These are phyloP conservation scores for Phytophthora pluvialis DNA, from an alignment of 352 stramenopile genomes.

Conservation along the genomic window DNA sequence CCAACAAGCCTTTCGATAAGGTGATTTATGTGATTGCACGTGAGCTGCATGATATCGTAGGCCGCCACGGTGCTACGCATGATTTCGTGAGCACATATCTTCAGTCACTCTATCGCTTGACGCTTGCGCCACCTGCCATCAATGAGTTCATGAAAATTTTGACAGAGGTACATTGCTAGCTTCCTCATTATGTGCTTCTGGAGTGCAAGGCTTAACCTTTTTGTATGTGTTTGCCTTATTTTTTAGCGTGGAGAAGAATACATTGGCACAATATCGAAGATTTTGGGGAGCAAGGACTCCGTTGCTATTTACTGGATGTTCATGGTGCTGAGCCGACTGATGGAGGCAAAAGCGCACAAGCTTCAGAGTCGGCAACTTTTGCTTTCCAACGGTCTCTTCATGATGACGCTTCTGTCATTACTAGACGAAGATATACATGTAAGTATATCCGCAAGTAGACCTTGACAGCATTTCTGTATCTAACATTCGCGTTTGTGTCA, in stretches of 20 bases:
- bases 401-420: conserved; percentile 66
- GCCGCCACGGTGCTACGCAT: conserved; percentile 61
- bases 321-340: conserved; percentile 64
- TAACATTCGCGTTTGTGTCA: conserved; percentile 17
- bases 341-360: conserved; percentile 71
- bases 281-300: conserved; percentile 58
- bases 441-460: conserved; percentile 1
- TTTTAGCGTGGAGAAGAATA: conserved; percentile 78
- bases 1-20: conserved; percentile 83
- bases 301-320: conserved; percentile 82
- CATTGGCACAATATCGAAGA: conserved; percentile 65
- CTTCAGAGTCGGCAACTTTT: conserved; percentile 64
- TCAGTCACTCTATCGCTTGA: conserved; percentile 75
- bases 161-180: conserved; percentile 54
- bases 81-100: conserved; percentile 79
- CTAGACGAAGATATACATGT: conserved; percentile 78
- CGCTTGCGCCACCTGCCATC: conserved; percentile 65
- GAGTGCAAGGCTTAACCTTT: not conserved
- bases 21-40: conserved; percentile 65
- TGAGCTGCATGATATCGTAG: conserved; percentile 75
- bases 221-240: conserved; percentile 1
- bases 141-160: conserved; percentile 82
- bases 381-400: conserved; percentile 67
- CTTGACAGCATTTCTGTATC: not conserved
- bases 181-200: conserved; percentile 2